A percentile compares a stretch with the other conserved stretches of the same genome.
Conservation (phyloP, 2,329 filamentous ascomycete genomes). For the Trichophyton equinum region DNA sequence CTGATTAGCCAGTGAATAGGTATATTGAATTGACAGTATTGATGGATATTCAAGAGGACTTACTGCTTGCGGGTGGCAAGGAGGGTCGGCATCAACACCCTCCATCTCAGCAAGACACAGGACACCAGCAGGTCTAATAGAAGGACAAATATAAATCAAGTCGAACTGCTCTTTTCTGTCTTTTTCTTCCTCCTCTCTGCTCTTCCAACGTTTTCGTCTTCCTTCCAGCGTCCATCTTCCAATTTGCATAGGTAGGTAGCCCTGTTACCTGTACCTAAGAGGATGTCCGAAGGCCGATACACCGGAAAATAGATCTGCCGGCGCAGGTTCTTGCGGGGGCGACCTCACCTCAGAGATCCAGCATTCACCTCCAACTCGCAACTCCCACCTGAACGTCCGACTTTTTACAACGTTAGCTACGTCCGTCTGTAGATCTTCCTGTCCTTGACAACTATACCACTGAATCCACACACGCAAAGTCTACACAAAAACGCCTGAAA, state of each 20-base stretch:
- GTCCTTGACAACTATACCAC: not conserved
- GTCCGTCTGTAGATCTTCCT: not conserved
- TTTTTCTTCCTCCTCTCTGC: not conserved
- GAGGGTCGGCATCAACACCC: slow-evolving; percentile 47
- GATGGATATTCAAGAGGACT: slow-evolving; percentile 25
- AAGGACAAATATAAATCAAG: no score
- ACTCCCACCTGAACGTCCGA: not conserved
- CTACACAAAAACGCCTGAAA: not conserved
- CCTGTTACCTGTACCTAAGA: no score
- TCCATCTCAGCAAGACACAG: not conserved
- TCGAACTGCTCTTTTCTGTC: not conserved
- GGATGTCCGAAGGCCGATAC: not conserved
- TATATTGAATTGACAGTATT: not conserved
- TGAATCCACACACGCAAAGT: not conserved
- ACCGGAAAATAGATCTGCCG: not conserved
- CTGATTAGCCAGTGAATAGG: not conserved
- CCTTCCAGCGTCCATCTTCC: not conserved
- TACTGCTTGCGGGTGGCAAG: slow-evolving; percentile 76
- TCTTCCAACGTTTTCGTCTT: not conserved
- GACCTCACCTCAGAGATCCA: not conserved
- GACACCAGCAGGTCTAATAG: no score
- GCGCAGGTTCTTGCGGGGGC: slow-evolving; percentile 1
- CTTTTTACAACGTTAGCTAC: slow-evolving; percentile 3
- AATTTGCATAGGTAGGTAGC: no score
- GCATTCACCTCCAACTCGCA: not conserved